Percentiles rank a stretch among this genome's conserved stretches.
Evolutionary conservation across 1,284 basidiomycete species (phyloP).

Genomic region (Cystobasidium slooffiae): DNA sequence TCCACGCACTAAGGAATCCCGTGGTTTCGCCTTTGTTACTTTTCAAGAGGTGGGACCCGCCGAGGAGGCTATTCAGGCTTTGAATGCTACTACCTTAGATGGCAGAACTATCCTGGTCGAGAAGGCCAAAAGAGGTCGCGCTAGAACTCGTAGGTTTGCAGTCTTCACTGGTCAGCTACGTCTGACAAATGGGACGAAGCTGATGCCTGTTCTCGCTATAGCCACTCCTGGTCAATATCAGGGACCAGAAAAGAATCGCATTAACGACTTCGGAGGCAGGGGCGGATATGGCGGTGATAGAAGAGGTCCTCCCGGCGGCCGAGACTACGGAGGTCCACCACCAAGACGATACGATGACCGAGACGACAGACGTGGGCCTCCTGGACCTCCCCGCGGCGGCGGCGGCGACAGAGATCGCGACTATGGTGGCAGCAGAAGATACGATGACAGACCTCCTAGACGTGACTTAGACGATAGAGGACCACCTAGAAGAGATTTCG

Average conservation of each 20-base stretch:
- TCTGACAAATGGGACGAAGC: not conserved
- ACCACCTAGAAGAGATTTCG: conserved; percentile 29
- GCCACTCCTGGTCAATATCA: conserved; percentile 92
- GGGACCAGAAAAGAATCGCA: conserved; percentile 78
- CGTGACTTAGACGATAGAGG: conserved; percentile 57
- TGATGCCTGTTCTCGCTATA: not conserved
- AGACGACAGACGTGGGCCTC: conserved; percentile 34
- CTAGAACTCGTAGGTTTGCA: conserved; percentile 68
- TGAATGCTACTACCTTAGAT: conserved; percentile 80
- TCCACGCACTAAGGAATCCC: conserved; percentile 92
- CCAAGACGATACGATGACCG: conserved; percentile 32
- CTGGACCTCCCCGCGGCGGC: conserved; percentile 9
- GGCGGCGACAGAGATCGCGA: conserved; percentile 45
- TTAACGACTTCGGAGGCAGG: conserved; percentile 55
- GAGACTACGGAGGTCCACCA: conserved; percentile 24
- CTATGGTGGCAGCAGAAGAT: conserved; percentile 34
- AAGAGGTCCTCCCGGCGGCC: conserved; percentile 14
- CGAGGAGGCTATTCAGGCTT: conserved; percentile 79
- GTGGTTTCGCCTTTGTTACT: conserved; percentile 97
- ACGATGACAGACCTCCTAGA: conserved; percentile 52
- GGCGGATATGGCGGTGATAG: conserved; percentile 51
- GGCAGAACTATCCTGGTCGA: conserved; percentile 85
- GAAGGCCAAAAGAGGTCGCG: conserved; percentile 92
- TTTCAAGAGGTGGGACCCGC: conserved; percentile 87
- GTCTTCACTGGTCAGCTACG: not conserved